Conservation (phyloP, 106 monocot genomes). For the Platanthera guangdongensis region DNA sequence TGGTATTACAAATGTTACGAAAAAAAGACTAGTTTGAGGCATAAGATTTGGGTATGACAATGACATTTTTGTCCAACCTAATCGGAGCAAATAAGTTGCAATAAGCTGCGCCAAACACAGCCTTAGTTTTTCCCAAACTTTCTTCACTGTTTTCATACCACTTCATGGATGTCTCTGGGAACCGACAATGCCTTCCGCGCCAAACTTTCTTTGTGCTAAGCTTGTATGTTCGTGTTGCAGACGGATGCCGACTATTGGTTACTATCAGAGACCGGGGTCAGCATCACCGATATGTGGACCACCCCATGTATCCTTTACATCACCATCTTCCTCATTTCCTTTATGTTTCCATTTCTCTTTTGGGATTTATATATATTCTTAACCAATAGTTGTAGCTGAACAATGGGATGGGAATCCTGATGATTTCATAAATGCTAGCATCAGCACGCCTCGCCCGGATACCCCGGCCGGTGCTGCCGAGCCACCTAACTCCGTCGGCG, state of each 20-base stretch:
- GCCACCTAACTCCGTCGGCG: conserved; percentile 2
- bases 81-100: too few relatives aligned
- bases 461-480: conserved; percentile 16
- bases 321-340: not conserved
- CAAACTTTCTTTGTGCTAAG: too few relatives aligned
- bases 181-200: too few relatives aligned
- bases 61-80: too few relatives aligned
- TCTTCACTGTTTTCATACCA: too few relatives aligned
- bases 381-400: conserved; percentile 33
- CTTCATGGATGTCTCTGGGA: too few relatives aligned
- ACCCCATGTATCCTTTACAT: conserved; percentile 51
- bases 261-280: conserved; percentile 44
- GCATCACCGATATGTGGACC: conserved; percentile 67
- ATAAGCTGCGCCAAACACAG: too few relatives aligned
- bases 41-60: too few relatives aligned
- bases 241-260: conserved; percentile 72
- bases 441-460: conserved; percentile 29
- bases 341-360: not conserved
- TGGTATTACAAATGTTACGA: too few relatives aligned
- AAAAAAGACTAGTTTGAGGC: too few relatives aligned
- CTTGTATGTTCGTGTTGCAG: conserved; percentile 27
- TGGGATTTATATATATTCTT: conserved; percentile 8
- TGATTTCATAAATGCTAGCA: conserved; percentile 24
- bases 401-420: conserved; percentile 47
- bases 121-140: too few relatives aligned